phyloP scores from a whole-genome alignment of 1,139 yeast genomes.

The Blastobotrys capitulatus region DNA sequence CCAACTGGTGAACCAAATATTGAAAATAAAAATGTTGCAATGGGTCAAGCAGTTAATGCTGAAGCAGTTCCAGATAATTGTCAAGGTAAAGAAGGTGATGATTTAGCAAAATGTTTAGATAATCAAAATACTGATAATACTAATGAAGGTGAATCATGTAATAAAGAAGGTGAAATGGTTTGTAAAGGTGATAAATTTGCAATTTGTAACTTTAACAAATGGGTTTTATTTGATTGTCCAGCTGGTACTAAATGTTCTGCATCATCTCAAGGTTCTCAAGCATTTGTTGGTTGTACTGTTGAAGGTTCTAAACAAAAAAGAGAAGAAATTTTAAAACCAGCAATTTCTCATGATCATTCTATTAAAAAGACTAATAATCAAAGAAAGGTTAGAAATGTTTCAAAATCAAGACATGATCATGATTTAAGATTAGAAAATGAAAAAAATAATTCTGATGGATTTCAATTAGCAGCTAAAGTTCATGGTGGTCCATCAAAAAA shows the following conservation, averaged over 20 bases:
- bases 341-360: not conserved
- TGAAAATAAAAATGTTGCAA: constrained; percentile 8
- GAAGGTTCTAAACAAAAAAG: constrained; percentile 7
- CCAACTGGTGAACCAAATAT: constrained; percentile 7
- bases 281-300: constrained; percentile 25
- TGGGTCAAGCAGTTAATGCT: constrained; percentile 9
- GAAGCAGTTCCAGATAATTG: constrained; percentile 12
- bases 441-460: not conserved
- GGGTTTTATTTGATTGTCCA: constrained; percentile 53
- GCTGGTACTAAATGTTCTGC: constrained; percentile 57
- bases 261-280: constrained; percentile 32
- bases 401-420: not conserved
- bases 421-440: not conserved
- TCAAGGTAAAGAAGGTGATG: constrained; percentile 14
- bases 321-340: not conserved
- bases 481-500: not conserved
- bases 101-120: constrained; percentile 14
- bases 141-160: constrained; percentile 32
- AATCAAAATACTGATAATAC: constrained; percentile 7
- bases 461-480: not conserved
- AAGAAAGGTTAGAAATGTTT: too few relatives aligned
- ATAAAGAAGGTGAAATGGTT: constrained; percentile 42
- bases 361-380: not conserved
- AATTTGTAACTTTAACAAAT: constrained; percentile 48
- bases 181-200: constrained; percentile 49